Conservation (phyloP, 2,329 filamentous ascomycete species). For the Tolypocladium endophyticum region DNA sequence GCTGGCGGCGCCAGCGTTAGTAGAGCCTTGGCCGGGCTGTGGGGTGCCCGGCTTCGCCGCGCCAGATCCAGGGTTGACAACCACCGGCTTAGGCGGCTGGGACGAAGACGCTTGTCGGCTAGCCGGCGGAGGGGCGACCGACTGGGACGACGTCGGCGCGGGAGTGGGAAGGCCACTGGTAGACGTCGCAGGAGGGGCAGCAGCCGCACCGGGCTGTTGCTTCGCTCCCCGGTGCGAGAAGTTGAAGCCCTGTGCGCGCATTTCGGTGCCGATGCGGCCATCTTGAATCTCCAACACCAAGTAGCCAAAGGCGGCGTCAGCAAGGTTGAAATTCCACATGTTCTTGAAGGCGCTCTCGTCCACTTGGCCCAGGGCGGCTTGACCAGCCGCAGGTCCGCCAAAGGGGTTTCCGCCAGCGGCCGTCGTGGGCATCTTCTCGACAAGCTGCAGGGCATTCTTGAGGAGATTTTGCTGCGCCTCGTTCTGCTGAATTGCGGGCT, state of each 20-base stretch:
- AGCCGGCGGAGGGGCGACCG: conserved; percentile 19
- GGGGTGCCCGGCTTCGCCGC: conserved; percentile 32
- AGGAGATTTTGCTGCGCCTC: conserved; percentile 88
- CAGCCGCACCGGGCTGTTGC: conserved; percentile 39
- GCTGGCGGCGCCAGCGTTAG: conserved; percentile 23
- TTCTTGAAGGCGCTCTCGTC: conserved; percentile 99
- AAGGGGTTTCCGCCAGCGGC: conserved; percentile 96
- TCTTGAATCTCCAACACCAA: conserved; percentile 91
- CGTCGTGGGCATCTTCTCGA: conserved; percentile 95
- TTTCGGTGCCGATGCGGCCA: conserved; percentile 93
- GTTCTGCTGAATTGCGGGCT: conserved; percentile 87
- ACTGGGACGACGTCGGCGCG: conserved; percentile 24
- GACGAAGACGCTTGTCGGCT: conserved; percentile 26
- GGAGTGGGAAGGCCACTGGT: conserved; percentile 22
- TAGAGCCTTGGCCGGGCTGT: conserved; percentile 35
- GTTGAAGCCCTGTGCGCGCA: conserved; percentile 98
- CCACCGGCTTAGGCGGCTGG: conserved; percentile 31
- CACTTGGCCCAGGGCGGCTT: conserved; percentile 69
- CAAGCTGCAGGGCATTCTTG: conserved; percentile 81
- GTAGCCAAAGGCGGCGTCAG: conserved; percentile 94
- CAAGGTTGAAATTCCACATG: conserved; percentile 99
- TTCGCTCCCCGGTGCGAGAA: conserved; percentile 93
- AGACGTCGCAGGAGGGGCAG: conserved; percentile 18
- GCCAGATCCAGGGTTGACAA: conserved; percentile 22
- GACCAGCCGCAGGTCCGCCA: conserved; percentile 69